Conservation (phyloP, 164 flowering plant genomes). For the Vitis amurensis region DNA sequence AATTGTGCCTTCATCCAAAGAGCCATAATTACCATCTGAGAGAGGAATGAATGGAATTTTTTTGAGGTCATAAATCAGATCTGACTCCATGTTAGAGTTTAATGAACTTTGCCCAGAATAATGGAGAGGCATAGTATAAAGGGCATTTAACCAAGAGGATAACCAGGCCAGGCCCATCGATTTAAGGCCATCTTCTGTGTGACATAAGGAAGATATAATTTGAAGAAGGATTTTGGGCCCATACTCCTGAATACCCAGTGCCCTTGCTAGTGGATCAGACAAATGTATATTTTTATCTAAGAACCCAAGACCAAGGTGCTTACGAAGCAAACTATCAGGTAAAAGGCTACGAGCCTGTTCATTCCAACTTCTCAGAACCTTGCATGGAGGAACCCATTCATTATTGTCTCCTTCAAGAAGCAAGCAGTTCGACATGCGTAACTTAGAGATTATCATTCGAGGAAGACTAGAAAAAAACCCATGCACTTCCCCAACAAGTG, state of each 20-base stretch:
- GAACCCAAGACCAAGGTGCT: slow-evolving; percentile 84
- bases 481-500: slow-evolving; percentile 93
- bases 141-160: slow-evolving; percentile 55
- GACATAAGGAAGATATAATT: slow-evolving; percentile 54
- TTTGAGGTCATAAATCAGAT: slow-evolving; percentile 39
- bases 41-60: slow-evolving; percentile 82
- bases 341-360: slow-evolving; percentile 57
- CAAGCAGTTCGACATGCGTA: slow-evolving; percentile 76
- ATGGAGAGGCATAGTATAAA: slow-evolving; percentile 45
- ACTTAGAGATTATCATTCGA: slow-evolving; percentile 70
- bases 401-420: slow-evolving; percentile 63
- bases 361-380: slow-evolving; percentile 80
- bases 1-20: slow-evolving; percentile 66
- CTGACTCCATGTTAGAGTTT: slow-evolving; percentile 29
- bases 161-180: slow-evolving; percentile 77
- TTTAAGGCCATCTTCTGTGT: slow-evolving; percentile 40
- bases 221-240: slow-evolving; percentile 69
- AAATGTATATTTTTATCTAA: slow-evolving; percentile 63
- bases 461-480: slow-evolving; percentile 93
- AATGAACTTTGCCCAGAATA: slow-evolving; percentile 28
- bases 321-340: slow-evolving; percentile 58
- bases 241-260: slow-evolving; percentile 76
- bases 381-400: slow-evolving; percentile 90
- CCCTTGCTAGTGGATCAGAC: slow-evolving; percentile 70
- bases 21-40: slow-evolving; percentile 78